Base-by-base conservation (phyloP, 345 rosid genomes). In the Ailanthus altissimus region DNA sequence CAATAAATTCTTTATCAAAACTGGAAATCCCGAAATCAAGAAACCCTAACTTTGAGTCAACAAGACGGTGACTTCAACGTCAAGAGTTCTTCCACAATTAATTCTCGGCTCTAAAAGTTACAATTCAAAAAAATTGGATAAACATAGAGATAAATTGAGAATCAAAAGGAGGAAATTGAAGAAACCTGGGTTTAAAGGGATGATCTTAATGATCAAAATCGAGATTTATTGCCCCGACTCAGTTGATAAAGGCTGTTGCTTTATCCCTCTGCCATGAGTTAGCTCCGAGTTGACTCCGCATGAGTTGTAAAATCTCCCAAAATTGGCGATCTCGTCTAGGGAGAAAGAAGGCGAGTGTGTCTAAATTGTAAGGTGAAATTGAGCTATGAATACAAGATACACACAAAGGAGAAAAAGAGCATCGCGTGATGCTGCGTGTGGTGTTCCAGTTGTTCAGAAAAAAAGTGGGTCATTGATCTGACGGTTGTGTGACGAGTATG, bases 211-310 rank as follows among this genome's bases (percentile, higher is more conserved):
- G 70, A 77, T 65, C 59, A 23, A 74, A 71, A 56, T 70, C 32
- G 38, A 45, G 75, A 70, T 47, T 70, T 77, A 63, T 67, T 62
- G 54, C 5, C 36, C 67, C 69, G 46, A 61, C 57, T 38, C 66
- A 38, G 56, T 47, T 36, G 32, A 57, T 28, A 32, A 42, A 11
- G 2, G 49, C 38, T 26, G 42, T 12, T 3, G 38, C 56, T 26
- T 38, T 20, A 66, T 43, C 4, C 8, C 75, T 56, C 53, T 8
- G 80, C 56, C 69, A 54, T 51, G 81, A 64, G 77, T 49, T 28
- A 38, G 79, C 73, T 68, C 82, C 76, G 75, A 82, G 78, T 81
- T 72, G 82, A 84, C 83, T 72, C 76, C 59, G 75, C 80, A 78
- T 77, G 50, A 47, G 58, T n/a, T 7, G 1, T 54, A 28, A 32